phyloP scores from a whole-genome alignment of 1,139 yeast species.

The Torulaspora pretoriensis region DNA sequence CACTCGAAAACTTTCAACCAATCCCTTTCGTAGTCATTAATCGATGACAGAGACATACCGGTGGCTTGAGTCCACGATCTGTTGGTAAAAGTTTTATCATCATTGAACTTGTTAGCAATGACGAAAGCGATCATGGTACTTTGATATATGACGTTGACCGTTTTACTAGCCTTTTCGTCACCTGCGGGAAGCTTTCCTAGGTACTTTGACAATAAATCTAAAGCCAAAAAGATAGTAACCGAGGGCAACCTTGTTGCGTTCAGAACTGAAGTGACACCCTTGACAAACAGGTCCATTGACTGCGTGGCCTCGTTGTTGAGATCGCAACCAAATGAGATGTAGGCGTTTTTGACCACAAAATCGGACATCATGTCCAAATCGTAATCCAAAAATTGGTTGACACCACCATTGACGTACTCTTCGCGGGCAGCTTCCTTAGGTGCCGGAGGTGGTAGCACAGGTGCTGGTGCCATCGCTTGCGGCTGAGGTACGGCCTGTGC shows the following conservation, averaged over 20 bases:
- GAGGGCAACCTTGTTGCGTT: constrained; percentile 88
- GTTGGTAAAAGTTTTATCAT: constrained; percentile 93
- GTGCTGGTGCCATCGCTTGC: constrained; percentile 1
- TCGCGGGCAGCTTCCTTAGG: constrained; percentile 13
- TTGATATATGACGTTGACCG: constrained; percentile 51
- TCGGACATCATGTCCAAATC: constrained; percentile 73
- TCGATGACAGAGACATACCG: constrained; percentile 56
- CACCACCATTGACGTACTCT: constrained; percentile 59
- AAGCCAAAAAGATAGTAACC: constrained; percentile 70
- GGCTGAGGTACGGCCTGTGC: not conserved
- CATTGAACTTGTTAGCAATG: constrained; percentile 89
- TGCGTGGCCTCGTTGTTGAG: constrained; percentile 24
- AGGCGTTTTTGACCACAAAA: constrained; percentile 49
- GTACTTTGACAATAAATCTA: constrained; percentile 56
- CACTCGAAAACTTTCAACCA: constrained; percentile 55
- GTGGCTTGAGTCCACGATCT: constrained; percentile 95
- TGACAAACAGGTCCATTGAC: constrained; percentile 55
- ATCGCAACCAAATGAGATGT: constrained; percentile 58
- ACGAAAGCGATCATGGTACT: constrained; percentile 67
- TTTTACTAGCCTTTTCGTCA: constrained; percentile 32
- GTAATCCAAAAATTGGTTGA: constrained; percentile 71
- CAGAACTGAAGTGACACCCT: constrained; percentile 62
- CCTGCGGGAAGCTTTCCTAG: constrained; percentile 40
- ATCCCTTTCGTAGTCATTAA: constrained; percentile 64
- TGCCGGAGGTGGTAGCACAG: constrained; percentile 13